Conservation (phyloP, 1,139 yeast species). For the Pichia terricola region DNA sequence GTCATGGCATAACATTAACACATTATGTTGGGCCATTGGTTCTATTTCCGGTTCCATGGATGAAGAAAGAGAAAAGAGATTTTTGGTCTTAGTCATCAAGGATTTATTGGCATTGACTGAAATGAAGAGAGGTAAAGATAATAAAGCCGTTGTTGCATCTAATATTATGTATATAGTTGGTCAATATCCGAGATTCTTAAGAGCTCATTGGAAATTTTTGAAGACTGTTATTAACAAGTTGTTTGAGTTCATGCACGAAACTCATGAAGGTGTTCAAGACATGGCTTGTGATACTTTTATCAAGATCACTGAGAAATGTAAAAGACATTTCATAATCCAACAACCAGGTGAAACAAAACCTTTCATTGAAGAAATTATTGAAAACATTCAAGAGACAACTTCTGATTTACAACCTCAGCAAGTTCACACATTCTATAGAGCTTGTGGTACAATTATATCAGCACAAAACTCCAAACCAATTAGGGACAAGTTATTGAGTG, state of each 20-base stretch:
- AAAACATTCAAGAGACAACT: slow-evolving; percentile 74
- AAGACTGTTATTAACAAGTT: slow-evolving; percentile 92
- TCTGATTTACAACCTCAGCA: slow-evolving; percentile 94
- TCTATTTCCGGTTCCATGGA: slow-evolving; percentile 98
- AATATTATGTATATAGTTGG: slow-evolving; percentile 99
- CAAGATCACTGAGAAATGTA: slow-evolving; percentile 90
- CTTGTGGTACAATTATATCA: slow-evolving; percentile 88
- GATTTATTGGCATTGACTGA: slow-evolving; percentile 87
- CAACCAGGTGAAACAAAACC: slow-evolving; percentile 89
- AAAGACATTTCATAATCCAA: slow-evolving; percentile 83
- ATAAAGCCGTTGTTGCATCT: slow-evolving; percentile 97
- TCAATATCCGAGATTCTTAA: slow-evolving; percentile 92
- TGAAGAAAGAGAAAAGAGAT: slow-evolving; percentile 93
- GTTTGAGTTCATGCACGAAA: slow-evolving; percentile 98
- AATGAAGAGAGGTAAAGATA: slow-evolving; percentile 93
- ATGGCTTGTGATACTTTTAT: slow-evolving; percentile 99
- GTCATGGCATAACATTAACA: slow-evolving; percentile 98
- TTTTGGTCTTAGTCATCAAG: slow-evolving; percentile 84
- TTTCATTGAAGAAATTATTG: slow-evolving; percentile 81
- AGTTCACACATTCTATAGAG: slow-evolving; percentile 94
- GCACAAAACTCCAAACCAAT: slow-evolving; percentile 62
- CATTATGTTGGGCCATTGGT: slow-evolving; percentile 99
- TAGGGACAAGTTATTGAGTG: slow-evolving; percentile 65
- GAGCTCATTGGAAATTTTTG: slow-evolving; percentile 96
- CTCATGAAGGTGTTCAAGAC: slow-evolving; percentile 98